phyloP scores from a whole-genome alignment of 305 asterid species.

The Solanum hybrid region DNA sequence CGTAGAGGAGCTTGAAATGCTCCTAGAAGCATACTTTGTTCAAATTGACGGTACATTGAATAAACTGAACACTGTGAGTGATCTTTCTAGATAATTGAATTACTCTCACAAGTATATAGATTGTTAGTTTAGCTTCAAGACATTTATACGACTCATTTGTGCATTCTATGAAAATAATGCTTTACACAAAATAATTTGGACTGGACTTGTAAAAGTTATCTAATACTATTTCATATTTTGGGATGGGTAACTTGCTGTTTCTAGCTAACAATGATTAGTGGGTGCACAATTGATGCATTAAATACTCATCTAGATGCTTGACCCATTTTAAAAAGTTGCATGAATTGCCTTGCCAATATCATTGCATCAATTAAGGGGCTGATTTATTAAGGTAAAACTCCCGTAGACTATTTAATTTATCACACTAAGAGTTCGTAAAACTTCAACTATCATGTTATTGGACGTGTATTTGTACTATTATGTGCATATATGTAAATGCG shows the following conservation, averaged over 20 bases:
- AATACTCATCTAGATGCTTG: not conserved
- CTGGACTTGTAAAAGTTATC: not conserved
- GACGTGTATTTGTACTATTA: not conserved
- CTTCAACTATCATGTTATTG: not conserved
- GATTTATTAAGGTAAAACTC: not conserved
- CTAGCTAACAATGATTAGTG: not conserved
- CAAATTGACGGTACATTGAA: slow-evolving; percentile 90
- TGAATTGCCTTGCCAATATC: not conserved
- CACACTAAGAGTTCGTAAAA: not conserved
- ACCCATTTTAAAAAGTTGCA: not conserved
- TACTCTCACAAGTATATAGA: not conserved
- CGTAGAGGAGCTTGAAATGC: slow-evolving; percentile 99
- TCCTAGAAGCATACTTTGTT: slow-evolving; percentile 91
- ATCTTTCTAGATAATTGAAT: slow-evolving; percentile 9
- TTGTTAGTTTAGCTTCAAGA: not conserved
- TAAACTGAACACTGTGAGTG: slow-evolving; percentile 76
- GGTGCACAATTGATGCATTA: not conserved
- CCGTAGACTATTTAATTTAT: not conserved
- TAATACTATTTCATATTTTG: not conserved
- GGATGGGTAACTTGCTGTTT: not conserved
- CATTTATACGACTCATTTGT: not conserved
- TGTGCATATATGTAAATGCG: not conserved
- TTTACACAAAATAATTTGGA: not conserved
- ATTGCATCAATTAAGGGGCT: not conserved
- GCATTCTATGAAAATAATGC: not conserved